phyloP scores from a whole-genome alignment of 352 stramenopile species.

The Pseudoperonospora humuli region DNA sequence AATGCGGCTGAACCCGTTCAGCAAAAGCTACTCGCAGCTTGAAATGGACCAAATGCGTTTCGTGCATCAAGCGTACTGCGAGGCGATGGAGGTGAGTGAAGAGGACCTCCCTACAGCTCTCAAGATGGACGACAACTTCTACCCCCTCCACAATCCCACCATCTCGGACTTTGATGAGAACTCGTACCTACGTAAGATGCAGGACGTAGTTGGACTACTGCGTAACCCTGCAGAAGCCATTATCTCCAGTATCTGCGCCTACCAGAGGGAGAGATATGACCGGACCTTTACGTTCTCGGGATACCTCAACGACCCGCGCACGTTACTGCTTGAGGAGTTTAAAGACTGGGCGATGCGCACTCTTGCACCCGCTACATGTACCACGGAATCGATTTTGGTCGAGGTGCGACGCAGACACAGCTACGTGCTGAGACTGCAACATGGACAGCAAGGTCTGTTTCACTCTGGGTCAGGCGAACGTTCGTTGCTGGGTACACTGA shows the following conservation, averaged over 20 bases:
- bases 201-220: slow-evolving; percentile 72
- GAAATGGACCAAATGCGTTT: slow-evolving; percentile 82
- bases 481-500: slow-evolving; percentile 70
- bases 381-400: slow-evolving; percentile 67
- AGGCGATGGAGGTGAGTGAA: slow-evolving; percentile 75
- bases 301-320: slow-evolving; percentile 81
- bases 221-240: slow-evolving; percentile 76
- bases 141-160: slow-evolving; percentile 62
- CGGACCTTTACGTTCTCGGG: slow-evolving; percentile 61
- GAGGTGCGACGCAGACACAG: slow-evolving; percentile 66
- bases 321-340: slow-evolving; percentile 76
- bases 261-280: slow-evolving; percentile 73
- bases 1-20: slow-evolving; percentile 76
- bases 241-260: slow-evolving; percentile 82
- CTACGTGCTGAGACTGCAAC: slow-evolving; percentile 70
- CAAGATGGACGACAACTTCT: slow-evolving; percentile 83
- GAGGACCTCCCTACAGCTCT: slow-evolving; percentile 76
- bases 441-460: slow-evolving; percentile 76
- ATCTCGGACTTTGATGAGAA: slow-evolving; percentile 82
- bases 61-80: slow-evolving; percentile 80
- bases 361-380: slow-evolving; percentile 63
- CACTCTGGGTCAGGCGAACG: slow-evolving; percentile 67
- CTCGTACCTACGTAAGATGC: slow-evolving; percentile 85
- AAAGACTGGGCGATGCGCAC: slow-evolving; percentile 83
- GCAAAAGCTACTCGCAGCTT: slow-evolving; percentile 77